Percentiles rank a stretch among this genome's conserved stretches.
These are phyloP conservation scores for Geotrichum carabidarum DNA, from an alignment of 1,139 yeast genomes.

Conservation along the genomic window DNA sequence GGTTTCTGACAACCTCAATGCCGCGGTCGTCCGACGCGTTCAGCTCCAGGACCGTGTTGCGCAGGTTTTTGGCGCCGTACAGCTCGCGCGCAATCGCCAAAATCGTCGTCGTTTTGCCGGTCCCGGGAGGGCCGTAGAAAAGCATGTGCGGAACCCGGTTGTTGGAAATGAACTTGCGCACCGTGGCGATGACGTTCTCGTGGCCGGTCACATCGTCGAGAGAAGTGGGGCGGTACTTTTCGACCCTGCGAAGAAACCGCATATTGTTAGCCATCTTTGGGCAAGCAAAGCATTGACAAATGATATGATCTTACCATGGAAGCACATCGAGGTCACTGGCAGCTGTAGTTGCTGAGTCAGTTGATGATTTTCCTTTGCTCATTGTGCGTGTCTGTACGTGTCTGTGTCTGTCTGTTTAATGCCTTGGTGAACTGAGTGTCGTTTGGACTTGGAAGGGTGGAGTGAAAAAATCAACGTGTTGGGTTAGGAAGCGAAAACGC, in stretches of 20 bases:
- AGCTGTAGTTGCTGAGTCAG: background rate
- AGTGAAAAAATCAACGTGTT: background rate
- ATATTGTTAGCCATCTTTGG: background rate
- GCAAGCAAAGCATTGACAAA: background rate
- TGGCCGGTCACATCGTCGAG: conserved; percentile 91
- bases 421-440: background rate
- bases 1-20: conserved; percentile 78
- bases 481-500: background rate
- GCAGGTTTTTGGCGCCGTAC: conserved; percentile 71
- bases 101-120: conserved; percentile 93
- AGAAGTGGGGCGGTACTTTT: conserved; percentile 83
- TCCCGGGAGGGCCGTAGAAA: conserved; percentile 97
- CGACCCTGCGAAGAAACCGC: conserved; percentile 54
- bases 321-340: background rate
- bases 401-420: background rate
- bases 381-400: background rate
- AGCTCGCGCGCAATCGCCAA: conserved; percentile 85
- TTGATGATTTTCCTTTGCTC: background rate
- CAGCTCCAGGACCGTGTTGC: conserved; percentile 85
- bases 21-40: conserved; percentile 87
- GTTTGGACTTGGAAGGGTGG: background rate
- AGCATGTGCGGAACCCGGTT: conserved; percentile 83
- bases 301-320: background rate
- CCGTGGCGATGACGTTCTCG: conserved; percentile 73
- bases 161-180: conserved; percentile 74